These are phyloP conservation scores for Mortierella sp. DNA, from an alignment of 371 early-diverging fungal species.

Conservation along the genomic window DNA sequence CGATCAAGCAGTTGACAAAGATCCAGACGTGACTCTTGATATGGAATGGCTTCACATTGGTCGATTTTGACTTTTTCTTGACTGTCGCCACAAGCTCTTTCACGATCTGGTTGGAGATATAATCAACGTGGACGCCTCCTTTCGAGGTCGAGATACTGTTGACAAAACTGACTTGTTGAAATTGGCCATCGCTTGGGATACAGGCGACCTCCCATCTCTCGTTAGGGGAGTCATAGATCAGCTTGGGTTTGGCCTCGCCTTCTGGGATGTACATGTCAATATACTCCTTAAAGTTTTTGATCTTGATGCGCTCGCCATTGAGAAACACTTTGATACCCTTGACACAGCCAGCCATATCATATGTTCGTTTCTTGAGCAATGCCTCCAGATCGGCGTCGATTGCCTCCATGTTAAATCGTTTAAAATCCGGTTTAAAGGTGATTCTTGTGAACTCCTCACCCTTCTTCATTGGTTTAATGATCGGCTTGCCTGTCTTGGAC, in stretches of 20 bases:
- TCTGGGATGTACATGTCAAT: slow-evolving; percentile 82
- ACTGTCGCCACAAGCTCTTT: slow-evolving; percentile 77
- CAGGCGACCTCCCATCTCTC: slow-evolving; percentile 99
- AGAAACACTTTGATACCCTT: slow-evolving; percentile 92
- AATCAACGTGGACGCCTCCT: slow-evolving; percentile 97
- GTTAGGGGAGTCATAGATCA: slow-evolving; percentile 77
- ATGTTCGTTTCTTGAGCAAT: slow-evolving; percentile 95
- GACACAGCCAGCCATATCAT: slow-evolving; percentile 97
- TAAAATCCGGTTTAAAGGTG: slow-evolving; percentile 97
- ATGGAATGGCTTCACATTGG: slow-evolving; percentile 85
- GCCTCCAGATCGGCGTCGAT: slow-evolving; percentile 93
- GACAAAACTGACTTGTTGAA: slow-evolving; percentile 98
- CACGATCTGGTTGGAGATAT: slow-evolving; percentile 93
- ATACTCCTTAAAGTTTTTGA: slow-evolving; percentile 95
- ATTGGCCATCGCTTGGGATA: slow-evolving; percentile 95
- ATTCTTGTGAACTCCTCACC: slow-evolving; percentile 90
- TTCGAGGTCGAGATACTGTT: slow-evolving; percentile 98
- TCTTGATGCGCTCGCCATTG: slow-evolving; percentile 87
- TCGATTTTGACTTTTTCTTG: slow-evolving; percentile 90
- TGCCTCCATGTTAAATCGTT: slow-evolving; percentile 90
- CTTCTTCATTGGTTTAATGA: slow-evolving; percentile 69
- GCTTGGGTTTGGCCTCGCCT: slow-evolving; percentile 51
- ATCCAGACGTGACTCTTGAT: slow-evolving; percentile 95
- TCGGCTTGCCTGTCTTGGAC: slow-evolving; percentile 79
- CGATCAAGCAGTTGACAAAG: slow-evolving; percentile 98